A percentile compares a stretch with the other conserved stretches of the same genome.
phyloP scores from a whole-genome alignment of 352 stramenopile genomes.

The Phytopythium litorale region DNA sequence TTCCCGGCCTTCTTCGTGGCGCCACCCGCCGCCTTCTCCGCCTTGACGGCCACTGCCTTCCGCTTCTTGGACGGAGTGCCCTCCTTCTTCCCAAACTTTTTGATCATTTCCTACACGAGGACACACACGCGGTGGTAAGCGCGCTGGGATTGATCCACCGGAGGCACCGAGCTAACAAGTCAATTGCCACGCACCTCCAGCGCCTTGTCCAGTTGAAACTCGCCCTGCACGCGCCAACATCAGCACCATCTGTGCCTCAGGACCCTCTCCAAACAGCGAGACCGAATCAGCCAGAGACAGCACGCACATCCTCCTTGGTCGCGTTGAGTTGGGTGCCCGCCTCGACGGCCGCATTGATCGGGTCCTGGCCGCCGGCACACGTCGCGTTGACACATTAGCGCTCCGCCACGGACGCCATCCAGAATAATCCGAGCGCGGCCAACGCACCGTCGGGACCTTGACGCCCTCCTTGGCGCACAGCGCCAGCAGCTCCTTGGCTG shows the following conservation, averaged over 20 bases:
- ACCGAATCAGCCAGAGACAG: neutral
- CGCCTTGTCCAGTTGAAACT: conserved; percentile 71
- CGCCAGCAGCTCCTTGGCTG: conserved; percentile 75
- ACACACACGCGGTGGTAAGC: neutral
- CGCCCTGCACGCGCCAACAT: conserved; percentile 24
- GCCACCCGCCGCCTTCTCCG: conserved; percentile 24
- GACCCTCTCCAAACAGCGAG: neutral
- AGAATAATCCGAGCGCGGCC: neutral
- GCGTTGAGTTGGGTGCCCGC: conserved; percentile 84
- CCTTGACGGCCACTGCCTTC: conserved; percentile 32
- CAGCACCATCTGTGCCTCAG: neutral
- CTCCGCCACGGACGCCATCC: neutral
- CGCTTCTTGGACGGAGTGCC: conserved; percentile 46
- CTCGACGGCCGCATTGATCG: conserved; percentile 76
- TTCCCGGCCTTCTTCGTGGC: conserved; percentile 18
- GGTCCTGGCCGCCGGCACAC: conserved; percentile 28
- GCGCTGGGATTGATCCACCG: neutral
- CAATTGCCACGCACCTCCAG: conserved; percentile 32
- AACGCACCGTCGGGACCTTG: conserved; percentile 68
- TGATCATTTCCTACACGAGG: conserved; percentile 57
- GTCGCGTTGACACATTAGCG: neutral
- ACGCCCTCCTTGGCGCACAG: conserved; percentile 75
- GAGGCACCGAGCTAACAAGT: neutral
- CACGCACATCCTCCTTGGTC: conserved; percentile 63
- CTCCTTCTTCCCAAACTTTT: conserved; percentile 69